Evolutionary conservation across 2,329 filamentous ascomycete genomes (phyloP).

Genomic region (Aspergillus flavus): DNA sequence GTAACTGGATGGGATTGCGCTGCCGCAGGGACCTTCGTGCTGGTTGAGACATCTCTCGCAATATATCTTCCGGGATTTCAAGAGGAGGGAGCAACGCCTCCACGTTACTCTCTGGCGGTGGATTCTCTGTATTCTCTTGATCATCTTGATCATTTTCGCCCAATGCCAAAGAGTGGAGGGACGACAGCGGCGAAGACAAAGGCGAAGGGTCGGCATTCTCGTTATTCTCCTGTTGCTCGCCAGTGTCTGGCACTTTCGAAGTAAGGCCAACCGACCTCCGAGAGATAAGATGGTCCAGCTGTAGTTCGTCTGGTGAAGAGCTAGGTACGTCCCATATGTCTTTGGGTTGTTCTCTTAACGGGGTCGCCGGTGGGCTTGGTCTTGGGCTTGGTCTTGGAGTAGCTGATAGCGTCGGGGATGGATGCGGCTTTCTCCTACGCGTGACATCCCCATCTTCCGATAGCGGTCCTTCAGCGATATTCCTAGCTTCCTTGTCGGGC

Average conservation of each 20-base stretch:
- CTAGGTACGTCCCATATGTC: constrained; percentile 31
- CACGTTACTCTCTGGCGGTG: constrained; percentile 6
- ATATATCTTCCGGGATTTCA: constrained; percentile 32
- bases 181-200: constrained; percentile 41
- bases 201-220: constrained; percentile 33
- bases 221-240: constrained; percentile 6
- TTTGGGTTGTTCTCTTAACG: constrained; percentile 15
- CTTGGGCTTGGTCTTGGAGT: constrained; percentile 10
- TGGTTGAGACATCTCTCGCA: constrained; percentile 29
- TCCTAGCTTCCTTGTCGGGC: background rate
- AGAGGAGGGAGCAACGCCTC: constrained; percentile 23
- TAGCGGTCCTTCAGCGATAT: background rate
- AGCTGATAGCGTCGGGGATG: constrained; percentile 9
- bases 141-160: constrained; percentile 8
- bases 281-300: constrained; percentile 29
- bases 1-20: constrained; percentile 52
- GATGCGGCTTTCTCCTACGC: background rate
- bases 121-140: background rate
- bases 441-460: background rate
- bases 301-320: constrained; percentile 43
- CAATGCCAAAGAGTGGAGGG: constrained; percentile 24
- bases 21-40: constrained; percentile 42
- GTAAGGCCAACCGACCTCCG: constrained; percentile 15
- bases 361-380: constrained; percentile 16
- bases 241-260: constrained; percentile 7